Conservation (phyloP, 208 protist genomes). For the Pavlovales sp. region DNA sequence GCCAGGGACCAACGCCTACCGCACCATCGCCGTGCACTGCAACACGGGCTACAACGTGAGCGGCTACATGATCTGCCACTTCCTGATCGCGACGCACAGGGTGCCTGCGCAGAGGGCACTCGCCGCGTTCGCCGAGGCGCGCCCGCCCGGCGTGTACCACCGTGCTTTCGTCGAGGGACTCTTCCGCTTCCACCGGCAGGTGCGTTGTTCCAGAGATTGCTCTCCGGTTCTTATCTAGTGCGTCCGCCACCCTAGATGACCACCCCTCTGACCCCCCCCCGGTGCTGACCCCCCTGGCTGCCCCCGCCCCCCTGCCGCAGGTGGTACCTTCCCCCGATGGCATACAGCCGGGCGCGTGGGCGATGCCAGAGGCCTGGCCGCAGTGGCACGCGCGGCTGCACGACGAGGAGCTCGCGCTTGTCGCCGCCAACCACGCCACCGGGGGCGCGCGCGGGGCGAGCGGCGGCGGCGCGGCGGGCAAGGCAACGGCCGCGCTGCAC, state of each 20-base stretch:
- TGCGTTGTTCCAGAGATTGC: too few relatives aligned
- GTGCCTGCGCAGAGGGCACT: background rate
- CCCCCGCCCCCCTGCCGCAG: too few relatives aligned
- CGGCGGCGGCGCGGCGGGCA: too few relatives aligned
- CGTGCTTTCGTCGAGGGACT: background rate
- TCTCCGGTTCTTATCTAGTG: too few relatives aligned
- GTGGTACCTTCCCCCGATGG: background rate
- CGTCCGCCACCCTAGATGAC: too few relatives aligned
- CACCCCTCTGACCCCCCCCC: too few relatives aligned
- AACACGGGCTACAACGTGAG: slow-evolving; percentile 8
- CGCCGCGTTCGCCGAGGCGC: background rate
- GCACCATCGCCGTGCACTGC: slow-evolving; percentile 23
- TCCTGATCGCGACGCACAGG: background rate
- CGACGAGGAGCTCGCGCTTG: background rate
- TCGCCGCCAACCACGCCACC: too few relatives aligned
- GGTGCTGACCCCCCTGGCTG: too few relatives aligned
- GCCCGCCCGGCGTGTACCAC: background rate
- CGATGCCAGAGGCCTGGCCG: background rate
- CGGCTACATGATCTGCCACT: slow-evolving; percentile 17
- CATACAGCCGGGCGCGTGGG: background rate
- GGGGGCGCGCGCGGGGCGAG: too few relatives aligned
- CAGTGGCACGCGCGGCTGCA: background rate
- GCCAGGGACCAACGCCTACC: background rate
- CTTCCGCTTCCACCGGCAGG: background rate
- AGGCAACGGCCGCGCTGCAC: too few relatives aligned